These are phyloP conservation scores for Rhizopus sp. DNA, from an alignment of 371 early-diverging fungal species.

Conservation along the genomic window DNA sequence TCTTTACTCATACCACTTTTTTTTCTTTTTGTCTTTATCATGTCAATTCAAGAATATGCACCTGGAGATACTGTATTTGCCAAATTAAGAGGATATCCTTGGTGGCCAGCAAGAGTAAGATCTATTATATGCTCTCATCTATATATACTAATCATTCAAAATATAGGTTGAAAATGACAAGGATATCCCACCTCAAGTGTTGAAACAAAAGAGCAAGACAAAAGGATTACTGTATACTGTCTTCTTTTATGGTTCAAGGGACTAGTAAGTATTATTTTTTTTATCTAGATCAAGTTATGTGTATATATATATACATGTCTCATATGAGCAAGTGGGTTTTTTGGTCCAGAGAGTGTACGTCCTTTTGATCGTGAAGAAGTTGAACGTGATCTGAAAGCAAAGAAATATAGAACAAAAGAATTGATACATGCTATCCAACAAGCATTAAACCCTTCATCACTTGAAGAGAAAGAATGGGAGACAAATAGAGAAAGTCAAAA, in stretches of 20 bases:
- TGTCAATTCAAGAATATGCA: conserved; percentile 29
- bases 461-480: conserved; percentile 28
- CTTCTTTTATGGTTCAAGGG: conserved; percentile 63
- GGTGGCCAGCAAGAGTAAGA: conserved; percentile 75
- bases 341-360: conserved; percentile 50
- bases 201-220: conserved; percentile 53
- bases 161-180: conserved; percentile 54
- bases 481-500: conserved; percentile 9
- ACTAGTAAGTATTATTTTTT: conserved; percentile 55
- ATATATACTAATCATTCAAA: background rate
- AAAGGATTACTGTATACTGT: conserved; percentile 56
- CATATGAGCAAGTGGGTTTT: conserved; percentile 44
- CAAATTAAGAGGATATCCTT: conserved; percentile 71
- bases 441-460: conserved; percentile 36
- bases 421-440: conserved; percentile 45
- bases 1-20: too few species aligned
- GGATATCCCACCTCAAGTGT: conserved; percentile 49
- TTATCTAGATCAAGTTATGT: background rate
- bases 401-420: conserved; percentile 54
- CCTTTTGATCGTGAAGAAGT: conserved; percentile 47
- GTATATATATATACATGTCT: conserved; percentile 3
- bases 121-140: background rate
- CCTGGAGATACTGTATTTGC: conserved; percentile 64
- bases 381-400: conserved; percentile 50
- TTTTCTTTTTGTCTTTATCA: too few species aligned